Evolutionary conservation across 2,329 filamentous ascomycete genomes (phyloP).

Genomic region (Curvularia sp.): DNA sequence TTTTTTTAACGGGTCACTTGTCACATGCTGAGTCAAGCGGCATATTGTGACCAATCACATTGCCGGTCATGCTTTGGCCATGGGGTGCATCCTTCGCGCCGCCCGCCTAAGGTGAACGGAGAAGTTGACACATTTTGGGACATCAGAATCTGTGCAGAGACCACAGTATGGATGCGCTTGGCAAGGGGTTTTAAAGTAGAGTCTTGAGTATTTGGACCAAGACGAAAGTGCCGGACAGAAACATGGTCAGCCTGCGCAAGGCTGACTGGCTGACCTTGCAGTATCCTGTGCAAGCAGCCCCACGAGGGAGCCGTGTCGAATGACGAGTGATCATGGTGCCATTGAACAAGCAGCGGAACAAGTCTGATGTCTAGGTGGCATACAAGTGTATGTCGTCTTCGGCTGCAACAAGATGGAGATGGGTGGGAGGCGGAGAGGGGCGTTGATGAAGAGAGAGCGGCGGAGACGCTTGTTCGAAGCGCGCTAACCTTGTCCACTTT

Average conservation of each 20-base stretch:
- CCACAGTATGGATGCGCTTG: background rate
- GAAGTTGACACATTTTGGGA: conserved; percentile 1
- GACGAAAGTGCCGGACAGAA: background rate
- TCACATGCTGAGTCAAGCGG: conserved; percentile 6
- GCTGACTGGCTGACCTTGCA: background rate
- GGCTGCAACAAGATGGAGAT: background rate
- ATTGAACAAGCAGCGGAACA: background rate
- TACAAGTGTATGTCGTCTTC: background rate
- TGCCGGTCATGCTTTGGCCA: conserved; percentile 5
- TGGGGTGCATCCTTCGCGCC: conserved; percentile 6
- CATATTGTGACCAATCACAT: conserved; percentile 10
- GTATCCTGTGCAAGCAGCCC: background rate
- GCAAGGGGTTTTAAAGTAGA: background rate
- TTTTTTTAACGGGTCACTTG: conserved; percentile 9
- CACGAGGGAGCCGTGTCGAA: background rate
- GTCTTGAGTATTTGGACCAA: background rate
- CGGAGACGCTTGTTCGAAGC: conserved; percentile 14
- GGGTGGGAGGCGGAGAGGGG: conserved; percentile 1
- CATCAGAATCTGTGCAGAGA: background rate
- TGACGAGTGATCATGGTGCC: background rate
- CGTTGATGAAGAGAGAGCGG: background rate
- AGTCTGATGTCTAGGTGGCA: background rate
- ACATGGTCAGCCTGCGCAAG: background rate
- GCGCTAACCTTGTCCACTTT: conserved; percentile 18
- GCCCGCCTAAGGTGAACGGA: background rate